Base-by-base conservation (phyloP, 1,284 basidiomycete genomes). In the Cryptococcus wingfieldii region DNA sequence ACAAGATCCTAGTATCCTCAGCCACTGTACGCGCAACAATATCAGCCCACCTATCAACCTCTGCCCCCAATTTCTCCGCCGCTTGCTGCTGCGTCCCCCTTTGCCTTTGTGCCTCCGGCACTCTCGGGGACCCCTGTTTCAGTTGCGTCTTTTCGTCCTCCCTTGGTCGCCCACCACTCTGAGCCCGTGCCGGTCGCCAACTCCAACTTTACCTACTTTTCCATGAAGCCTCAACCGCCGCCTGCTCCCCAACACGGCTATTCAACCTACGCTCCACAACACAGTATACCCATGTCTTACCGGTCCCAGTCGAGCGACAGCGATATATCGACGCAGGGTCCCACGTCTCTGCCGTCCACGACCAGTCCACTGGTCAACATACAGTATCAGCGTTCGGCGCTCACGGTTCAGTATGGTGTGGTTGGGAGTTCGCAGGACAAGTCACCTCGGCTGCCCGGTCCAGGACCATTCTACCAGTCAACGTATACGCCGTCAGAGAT, bases 91-190 rank as follows among this genome's bases (percentile, higher is more conserved):
- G 65, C 71, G 8, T 72, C 70, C 16, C 72, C 72, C 16, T 73
- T 74, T 43, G 71, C 72, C 10, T 74, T 73, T 56, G 70, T 68
- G 7, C 71, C 72, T 19, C 71, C 72, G 14, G 70, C 72, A 6
- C 66, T 72, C 13, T 70, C 64, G 0, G 62, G 62, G 7, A 42
- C 61, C 18, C 60, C 60, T n/a, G 51, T 47, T 6, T 50, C 61
- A 16, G 55, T 60, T 18, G 14, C 19, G n/a, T 58, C 65, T 5
- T 61, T 66, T 9, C 67, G 69, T 23, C 64, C 64, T 5, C 53
- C 52, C 9, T 44, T 67, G 19, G 54, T 62, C 13, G 56, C 67
- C 43, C 67, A 72, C 50, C 65, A 66, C 34, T 67, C 68, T n/a
- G 70, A 72, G 19, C 69, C 65, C 8, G 45, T 60, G 16, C 56